Evolutionary conservation across 805 yeast species (phyloP), one percentile per base, ranked within the genome.

Genomic region (Saccharomyces kudriavzevii): DNA sequence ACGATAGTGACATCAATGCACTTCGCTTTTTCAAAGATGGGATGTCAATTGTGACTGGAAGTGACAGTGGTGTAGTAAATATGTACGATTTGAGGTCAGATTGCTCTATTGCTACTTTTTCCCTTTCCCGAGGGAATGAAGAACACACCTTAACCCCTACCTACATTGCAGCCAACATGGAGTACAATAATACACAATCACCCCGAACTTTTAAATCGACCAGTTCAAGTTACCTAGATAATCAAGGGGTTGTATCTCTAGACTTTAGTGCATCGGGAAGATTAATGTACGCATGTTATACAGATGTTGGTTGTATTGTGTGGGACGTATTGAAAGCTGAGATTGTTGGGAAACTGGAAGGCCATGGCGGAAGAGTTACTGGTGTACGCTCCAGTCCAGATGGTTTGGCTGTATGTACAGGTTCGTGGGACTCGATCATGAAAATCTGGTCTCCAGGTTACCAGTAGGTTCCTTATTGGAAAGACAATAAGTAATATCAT

Each of bases 41-140:
- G 1, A 73, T 83, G 54, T 77, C 89, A 1, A 81, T 90, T 60
- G 81, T 79, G 0, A 77, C 85, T 2, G 96, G 96, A 1, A 78
- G 86, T 47, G 97, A 89, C 63, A 95, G 87, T 66, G 91, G 92
- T 3, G 66, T 76, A 0, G 73, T 87, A 26, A 76, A 87, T 54
- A 69, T 89, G 52, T 86, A 80, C 67, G 97, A 90, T 66, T 68
- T 88, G 47, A 75, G 97, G 57, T 76, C 90, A 1, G 96, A 87
- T 64, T 81, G 94, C 57, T 84, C 80, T 57, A 64, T 89, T 46
- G 76, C 81, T 8, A 66, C 61, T 17, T 89, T 82, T 66, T 69
- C 70, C 1, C 53, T 74, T 20, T 35, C 56, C 9, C 55, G 60
- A 20, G 60, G 60, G 3, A 50, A 49, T 55, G 49, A 51, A 61